phyloP scores from a whole-genome alignment of 768 basidiomycete genomes.

The Hypsizygus marmoreus region DNA sequence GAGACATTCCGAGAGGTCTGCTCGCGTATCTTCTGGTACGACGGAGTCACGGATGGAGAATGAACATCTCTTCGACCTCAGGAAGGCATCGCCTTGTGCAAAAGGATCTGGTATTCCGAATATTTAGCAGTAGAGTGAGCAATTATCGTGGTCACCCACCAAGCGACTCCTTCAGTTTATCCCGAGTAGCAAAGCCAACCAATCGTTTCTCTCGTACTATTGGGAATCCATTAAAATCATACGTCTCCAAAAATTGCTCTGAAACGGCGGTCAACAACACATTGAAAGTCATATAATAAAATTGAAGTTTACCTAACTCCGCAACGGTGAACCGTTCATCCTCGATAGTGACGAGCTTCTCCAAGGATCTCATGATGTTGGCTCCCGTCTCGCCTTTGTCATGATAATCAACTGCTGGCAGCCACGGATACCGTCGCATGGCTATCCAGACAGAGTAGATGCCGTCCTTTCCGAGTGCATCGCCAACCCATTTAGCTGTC shows the following conservation, averaged over 20 bases:
- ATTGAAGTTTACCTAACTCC: conserved; percentile 46
- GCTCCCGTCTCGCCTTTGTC: conserved; percentile 66
- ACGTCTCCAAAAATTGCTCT: conserved; percentile 43
- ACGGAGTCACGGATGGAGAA: conserved; percentile 37
- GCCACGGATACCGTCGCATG: conserved; percentile 70
- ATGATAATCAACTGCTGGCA: conserved; percentile 63
- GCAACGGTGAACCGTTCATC: conserved; percentile 48
- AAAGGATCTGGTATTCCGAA: conserved; percentile 25
- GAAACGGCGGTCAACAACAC: no score
- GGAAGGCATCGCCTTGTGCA: conserved; percentile 29
- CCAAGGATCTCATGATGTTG: conserved; percentile 57
- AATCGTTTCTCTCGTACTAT: conserved; percentile 53
- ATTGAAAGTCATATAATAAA: no score
- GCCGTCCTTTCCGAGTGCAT: conserved; percentile 67
- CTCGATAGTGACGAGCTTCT: conserved; percentile 52
- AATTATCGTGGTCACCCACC: conserved; percentile 26
- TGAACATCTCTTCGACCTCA: conserved; percentile 38
- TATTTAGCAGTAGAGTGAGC: neutral
- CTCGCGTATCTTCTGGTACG: conserved; percentile 27
- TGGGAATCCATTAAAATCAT: conserved; percentile 65
- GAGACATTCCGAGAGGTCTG: conserved; percentile 41
- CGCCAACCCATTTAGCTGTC: conserved; percentile 77
- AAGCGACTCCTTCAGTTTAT: conserved; percentile 44
- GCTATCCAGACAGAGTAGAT: conserved; percentile 77
- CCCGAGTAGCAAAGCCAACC: conserved; percentile 63